Conservation (phyloP, 2,329 filamentous ascomycete genomes). For the Chaetomiaceae sp. region DNA sequence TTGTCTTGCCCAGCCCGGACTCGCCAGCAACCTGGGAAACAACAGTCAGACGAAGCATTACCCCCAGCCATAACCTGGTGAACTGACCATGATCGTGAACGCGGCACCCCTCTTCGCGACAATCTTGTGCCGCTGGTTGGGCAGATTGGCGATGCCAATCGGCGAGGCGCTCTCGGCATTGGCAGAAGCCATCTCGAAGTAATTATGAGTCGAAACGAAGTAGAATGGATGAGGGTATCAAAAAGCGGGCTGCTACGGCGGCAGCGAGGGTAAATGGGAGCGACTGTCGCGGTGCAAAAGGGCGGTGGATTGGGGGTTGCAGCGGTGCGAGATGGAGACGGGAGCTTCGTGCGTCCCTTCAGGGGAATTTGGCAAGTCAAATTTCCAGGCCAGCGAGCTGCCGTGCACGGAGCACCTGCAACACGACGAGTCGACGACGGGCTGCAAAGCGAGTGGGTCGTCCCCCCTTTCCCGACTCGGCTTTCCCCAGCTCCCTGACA, state of each 20-base stretch:
- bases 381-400: slow-evolving; percentile 29
- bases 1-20: slow-evolving; percentile 97
- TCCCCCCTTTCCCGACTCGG: slow-evolving; percentile 19
- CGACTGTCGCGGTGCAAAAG: slow-evolving; percentile 14
- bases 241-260: slow-evolving; percentile 14
- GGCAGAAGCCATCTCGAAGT: slow-evolving; percentile 49
- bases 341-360: slow-evolving; percentile 30
- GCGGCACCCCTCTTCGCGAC: slow-evolving; percentile 82
- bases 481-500: slow-evolving; percentile 19
- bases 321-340: slow-evolving; percentile 20
- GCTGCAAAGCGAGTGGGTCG: slow-evolving; percentile 16
- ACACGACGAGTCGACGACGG: slow-evolving; percentile 2
- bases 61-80: neutral
- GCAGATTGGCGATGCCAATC: slow-evolving; percentile 69
- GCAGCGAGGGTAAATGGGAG: slow-evolving; percentile 16
- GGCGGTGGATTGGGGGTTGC: slow-evolving; percentile 23
- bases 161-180: slow-evolving; percentile 57
- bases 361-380: slow-evolving; percentile 34
- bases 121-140: slow-evolving; percentile 70
- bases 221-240: slow-evolving; percentile 13
- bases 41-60: slow-evolving; percentile 22
- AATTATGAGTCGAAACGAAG: slow-evolving; percentile 12
- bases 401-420: slow-evolving; percentile 19
- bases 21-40: slow-evolving; percentile 80
- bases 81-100: slow-evolving; percentile 94